phyloP scores from a whole-genome alignment of 139 green algal species.

The Tetradesmus lagerheimii region DNA sequence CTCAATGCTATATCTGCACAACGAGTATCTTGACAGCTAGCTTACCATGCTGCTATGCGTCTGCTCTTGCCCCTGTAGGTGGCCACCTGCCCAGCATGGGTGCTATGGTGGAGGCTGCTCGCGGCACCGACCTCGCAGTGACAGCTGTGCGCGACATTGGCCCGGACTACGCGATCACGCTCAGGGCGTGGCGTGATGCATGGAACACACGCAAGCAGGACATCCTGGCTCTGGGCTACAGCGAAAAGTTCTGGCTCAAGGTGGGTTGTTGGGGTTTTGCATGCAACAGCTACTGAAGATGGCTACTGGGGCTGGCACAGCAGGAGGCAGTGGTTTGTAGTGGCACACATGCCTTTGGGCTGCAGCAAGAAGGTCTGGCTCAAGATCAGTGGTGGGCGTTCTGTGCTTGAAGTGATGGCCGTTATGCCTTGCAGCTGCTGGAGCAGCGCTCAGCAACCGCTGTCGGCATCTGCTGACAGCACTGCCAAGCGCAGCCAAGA shows the following conservation, averaged over 20 bases:
- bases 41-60: not conserved
- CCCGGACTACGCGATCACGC: slow-evolving; percentile 91
- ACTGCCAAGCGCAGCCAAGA: too few species aligned
- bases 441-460: too few species aligned
- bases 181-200: slow-evolving; percentile 79
- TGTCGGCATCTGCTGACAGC: too few species aligned
- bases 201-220: slow-evolving; percentile 61
- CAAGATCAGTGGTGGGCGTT: not conserved
- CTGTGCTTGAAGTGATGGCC: too few species aligned
- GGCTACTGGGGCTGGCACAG: too few species aligned
- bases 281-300: too few species aligned
- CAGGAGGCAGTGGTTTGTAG: too few species aligned
- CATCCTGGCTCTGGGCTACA: slow-evolving; percentile 79
- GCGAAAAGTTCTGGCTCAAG: slow-evolving; percentile 87
- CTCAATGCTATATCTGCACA: too few species aligned
- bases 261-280: not conserved
- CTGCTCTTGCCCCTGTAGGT: not conserved
- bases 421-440: too few species aligned
- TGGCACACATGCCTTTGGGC: not conserved
- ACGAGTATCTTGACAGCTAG: too few species aligned
- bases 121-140: slow-evolving; percentile 61
- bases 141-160: slow-evolving; percentile 81
- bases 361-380: not conserved
- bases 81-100: slow-evolving; percentile 68
- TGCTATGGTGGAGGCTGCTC: slow-evolving; percentile 82